A percentile compares a stretch with the other conserved stretches of the same genome.
Conservation (phyloP, 306 rosid species). For the Cicer judaicum region DNA sequence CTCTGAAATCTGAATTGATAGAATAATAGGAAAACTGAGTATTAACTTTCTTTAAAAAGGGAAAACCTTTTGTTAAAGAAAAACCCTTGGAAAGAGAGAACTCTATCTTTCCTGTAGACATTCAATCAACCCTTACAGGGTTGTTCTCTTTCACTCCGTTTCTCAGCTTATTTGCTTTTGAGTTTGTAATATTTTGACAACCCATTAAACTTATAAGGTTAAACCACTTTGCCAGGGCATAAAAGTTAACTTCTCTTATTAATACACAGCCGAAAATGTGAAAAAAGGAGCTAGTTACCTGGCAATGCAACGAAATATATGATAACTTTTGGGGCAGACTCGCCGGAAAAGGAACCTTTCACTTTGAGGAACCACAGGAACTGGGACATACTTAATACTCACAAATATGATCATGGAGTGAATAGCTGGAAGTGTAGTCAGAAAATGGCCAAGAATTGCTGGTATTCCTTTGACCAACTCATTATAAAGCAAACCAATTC, state of each 20-base stretch:
- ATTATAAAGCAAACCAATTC: slow-evolving; percentile 92
- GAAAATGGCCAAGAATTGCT: slow-evolving; percentile 93
- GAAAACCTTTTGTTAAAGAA: neutral
- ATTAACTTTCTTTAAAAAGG: slow-evolving; percentile 8
- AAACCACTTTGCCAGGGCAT: slow-evolving; percentile 10
- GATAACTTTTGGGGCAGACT: slow-evolving; percentile 89
- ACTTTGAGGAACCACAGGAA: slow-evolving; percentile 92
- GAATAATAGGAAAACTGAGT: neutral
- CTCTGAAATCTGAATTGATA: neutral
- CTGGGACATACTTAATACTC: slow-evolving; percentile 89
- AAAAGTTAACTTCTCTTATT: slow-evolving; percentile 17
- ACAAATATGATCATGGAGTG: slow-evolving; percentile 94
- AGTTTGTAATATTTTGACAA: slow-evolving; percentile 30
- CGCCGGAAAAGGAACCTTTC: slow-evolving; percentile 98
- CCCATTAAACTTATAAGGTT: slow-evolving; percentile 29
- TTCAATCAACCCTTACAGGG: neutral
- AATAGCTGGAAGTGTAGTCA: slow-evolving; percentile 69
- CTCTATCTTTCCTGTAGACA: neutral
- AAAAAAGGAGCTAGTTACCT: slow-evolving; percentile 53
- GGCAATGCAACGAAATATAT: slow-evolving; percentile 96
- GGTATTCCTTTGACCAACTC: slow-evolving; percentile 98
- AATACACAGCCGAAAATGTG: slow-evolving; percentile 3
- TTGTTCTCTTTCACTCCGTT: neutral
- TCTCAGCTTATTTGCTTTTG: neutral
- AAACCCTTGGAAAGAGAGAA: neutral